These are phyloP conservation scores for Arxiozyma bovina DNA, from an alignment of 1,139 yeast genomes.

Conservation along the genomic window DNA sequence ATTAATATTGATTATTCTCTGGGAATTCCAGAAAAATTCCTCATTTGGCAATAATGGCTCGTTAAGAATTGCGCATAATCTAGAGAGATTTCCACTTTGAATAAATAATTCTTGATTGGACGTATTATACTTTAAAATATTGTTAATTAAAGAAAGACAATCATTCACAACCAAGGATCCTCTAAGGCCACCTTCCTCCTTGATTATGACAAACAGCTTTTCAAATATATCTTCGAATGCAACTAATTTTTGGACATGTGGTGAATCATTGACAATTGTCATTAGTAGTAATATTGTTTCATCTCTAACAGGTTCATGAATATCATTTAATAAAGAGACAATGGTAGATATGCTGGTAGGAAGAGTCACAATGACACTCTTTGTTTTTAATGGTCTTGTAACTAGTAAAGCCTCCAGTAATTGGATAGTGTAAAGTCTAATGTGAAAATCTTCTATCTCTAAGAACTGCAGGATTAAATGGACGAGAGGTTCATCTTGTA, in stretches of 20 bases:
- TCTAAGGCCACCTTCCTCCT: slow-evolving; percentile 80
- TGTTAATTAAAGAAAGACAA: slow-evolving; percentile 66
- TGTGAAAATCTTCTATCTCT: slow-evolving; percentile 60
- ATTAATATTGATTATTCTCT: slow-evolving; percentile 55
- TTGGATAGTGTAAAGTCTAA: slow-evolving; percentile 72
- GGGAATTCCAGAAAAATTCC: slow-evolving; percentile 62
- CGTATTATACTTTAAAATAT: slow-evolving; percentile 70
- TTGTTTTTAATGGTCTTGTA: slow-evolving; percentile 65
- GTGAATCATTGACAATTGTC: slow-evolving; percentile 73
- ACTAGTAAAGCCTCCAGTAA: slow-evolving; percentile 75
- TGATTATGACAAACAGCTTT: slow-evolving; percentile 63
- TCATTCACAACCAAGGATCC: slow-evolving; percentile 91
- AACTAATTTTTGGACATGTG: slow-evolving; percentile 82
- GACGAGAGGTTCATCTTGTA: slow-evolving; percentile 57
- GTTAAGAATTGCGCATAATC: slow-evolving; percentile 51
- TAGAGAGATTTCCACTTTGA: slow-evolving; percentile 71
- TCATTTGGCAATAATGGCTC: slow-evolving; percentile 47
- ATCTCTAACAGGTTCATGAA: slow-evolving; percentile 82
- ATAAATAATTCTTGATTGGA: slow-evolving; percentile 84
- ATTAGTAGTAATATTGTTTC: slow-evolving; percentile 77
- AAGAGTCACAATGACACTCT: slow-evolving; percentile 60
- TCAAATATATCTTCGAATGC: slow-evolving; percentile 94
- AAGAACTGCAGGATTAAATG: slow-evolving; percentile 49
- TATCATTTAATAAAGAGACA: slow-evolving; percentile 60
- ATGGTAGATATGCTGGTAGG: slow-evolving; percentile 77